Conservation (phyloP, 2,329 filamentous ascomycete genomes). For the Lecanicillium sp. region DNA sequence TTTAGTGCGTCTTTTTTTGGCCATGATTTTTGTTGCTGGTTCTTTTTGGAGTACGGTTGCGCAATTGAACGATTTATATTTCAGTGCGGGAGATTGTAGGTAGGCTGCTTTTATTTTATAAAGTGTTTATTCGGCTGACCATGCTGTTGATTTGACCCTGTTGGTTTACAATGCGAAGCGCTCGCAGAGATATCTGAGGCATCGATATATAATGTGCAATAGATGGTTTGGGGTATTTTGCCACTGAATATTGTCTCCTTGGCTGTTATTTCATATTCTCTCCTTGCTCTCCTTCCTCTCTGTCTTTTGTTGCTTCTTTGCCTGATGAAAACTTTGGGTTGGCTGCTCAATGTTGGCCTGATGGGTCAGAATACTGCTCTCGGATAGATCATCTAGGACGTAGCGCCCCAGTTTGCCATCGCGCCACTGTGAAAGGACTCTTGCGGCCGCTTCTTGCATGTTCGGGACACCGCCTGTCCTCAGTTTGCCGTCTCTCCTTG, state of each 20-base stretch:
- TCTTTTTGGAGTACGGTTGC: too few relatives aligned
- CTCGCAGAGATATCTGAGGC: too few relatives aligned
- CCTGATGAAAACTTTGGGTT: constrained; percentile 59
- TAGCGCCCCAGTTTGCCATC: constrained; percentile 70
- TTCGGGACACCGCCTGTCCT: constrained; percentile 66
- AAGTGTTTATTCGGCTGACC: too few relatives aligned
- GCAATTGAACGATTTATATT: too few relatives aligned
- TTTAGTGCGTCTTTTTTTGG: too few relatives aligned
- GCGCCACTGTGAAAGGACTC: constrained; percentile 78
- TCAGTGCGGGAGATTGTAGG: too few relatives aligned
- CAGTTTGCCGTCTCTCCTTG: constrained; percentile 68
- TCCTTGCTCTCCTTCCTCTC: constrained; percentile 38
- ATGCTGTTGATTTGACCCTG: too few relatives aligned
- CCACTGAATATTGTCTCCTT: background rate
- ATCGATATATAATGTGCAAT: too few relatives aligned
- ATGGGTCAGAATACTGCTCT: constrained; percentile 48
- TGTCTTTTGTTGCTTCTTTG: constrained; percentile 60
- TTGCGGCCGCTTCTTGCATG: constrained; percentile 66
- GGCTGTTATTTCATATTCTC: background rate
- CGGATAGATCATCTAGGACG: constrained; percentile 68
- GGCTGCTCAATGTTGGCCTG: constrained; percentile 42
- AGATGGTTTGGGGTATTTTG: constrained; percentile 11
- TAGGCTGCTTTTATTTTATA: too few relatives aligned
- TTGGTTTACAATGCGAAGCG: too few relatives aligned
- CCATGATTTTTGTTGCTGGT: too few relatives aligned